These are phyloP conservation scores for Phialophora verrucosa DNA, from an alignment of 2,329 filamentous ascomycete genomes.

Conservation along the genomic window DNA sequence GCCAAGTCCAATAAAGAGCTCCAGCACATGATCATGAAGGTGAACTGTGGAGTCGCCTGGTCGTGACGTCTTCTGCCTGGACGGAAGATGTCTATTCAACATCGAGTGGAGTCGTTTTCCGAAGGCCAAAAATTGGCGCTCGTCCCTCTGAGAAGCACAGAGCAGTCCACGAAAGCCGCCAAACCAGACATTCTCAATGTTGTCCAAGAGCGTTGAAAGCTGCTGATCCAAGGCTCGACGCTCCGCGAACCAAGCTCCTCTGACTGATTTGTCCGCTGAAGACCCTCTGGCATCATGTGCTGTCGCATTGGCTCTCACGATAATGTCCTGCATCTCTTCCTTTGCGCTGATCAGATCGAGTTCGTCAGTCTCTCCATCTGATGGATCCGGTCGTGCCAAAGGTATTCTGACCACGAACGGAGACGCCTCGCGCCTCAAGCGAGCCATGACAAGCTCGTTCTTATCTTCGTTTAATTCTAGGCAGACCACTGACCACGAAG, in stretches of 20 bases:
- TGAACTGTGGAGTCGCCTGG: constrained; percentile 58
- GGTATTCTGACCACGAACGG: constrained; percentile 89
- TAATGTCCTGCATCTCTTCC: constrained; percentile 80
- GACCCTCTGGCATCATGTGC: constrained; percentile 73
- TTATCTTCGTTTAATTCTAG: constrained; percentile 80
- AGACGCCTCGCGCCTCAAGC: constrained; percentile 73
- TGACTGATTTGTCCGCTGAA: constrained; percentile 64
- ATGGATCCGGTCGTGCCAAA: constrained; percentile 78
- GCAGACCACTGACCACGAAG: constrained; percentile 83
- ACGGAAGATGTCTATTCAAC: constrained; percentile 83
- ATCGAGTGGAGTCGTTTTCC: constrained; percentile 77
- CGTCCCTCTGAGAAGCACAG: constrained; percentile 69
- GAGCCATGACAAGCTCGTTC: constrained; percentile 88
- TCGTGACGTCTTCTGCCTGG: constrained; percentile 65
- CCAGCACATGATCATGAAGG: constrained; percentile 73
- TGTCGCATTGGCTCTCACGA: constrained; percentile 78
- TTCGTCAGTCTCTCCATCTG: constrained; percentile 77
- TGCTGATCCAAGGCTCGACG: constrained; percentile 79
- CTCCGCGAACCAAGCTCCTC: constrained; percentile 87
- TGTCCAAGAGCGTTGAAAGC: constrained; percentile 77
- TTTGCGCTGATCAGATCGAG: constrained; percentile 85
- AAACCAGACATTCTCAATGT: constrained; percentile 91
- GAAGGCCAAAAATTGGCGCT: constrained; percentile 73
- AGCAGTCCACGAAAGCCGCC: constrained; percentile 96
- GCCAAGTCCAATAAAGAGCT: constrained; percentile 86